phyloP scores from a whole-genome alignment of 140 eudicot species.

The Oenanthe javanica region DNA sequence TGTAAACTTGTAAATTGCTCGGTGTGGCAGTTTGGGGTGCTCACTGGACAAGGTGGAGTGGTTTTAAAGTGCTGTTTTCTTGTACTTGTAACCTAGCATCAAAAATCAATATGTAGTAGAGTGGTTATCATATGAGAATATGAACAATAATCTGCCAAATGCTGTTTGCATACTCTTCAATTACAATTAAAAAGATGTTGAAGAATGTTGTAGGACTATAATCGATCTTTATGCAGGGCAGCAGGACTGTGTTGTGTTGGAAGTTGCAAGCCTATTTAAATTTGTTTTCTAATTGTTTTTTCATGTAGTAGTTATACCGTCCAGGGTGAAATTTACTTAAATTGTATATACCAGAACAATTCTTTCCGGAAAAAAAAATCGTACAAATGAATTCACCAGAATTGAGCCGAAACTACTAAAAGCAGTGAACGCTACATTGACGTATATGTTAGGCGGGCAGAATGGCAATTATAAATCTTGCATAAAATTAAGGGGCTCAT shows the following conservation, averaged over 20 bases:
- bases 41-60: conserved; percentile 1
- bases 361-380: too few species aligned
- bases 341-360: too few species aligned
- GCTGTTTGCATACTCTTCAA: not conserved
- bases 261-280: not conserved
- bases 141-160: not conserved
- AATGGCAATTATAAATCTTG: too few species aligned
- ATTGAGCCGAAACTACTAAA: too few species aligned
- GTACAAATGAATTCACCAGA: too few species aligned
- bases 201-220: not conserved
- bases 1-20: conserved; percentile 12
- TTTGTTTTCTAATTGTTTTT: not conserved
- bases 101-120: conserved; percentile 1
- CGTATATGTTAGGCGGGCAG: too few species aligned
- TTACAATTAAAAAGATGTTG: not conserved
- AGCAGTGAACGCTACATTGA: too few species aligned
- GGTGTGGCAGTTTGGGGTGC: not conserved
- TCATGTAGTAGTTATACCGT: not conserved
- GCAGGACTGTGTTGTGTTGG: too few species aligned
- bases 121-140: not conserved
- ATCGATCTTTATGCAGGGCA: not conserved
- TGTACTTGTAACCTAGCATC: not conserved
- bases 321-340: too few species aligned
- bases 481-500: too few species aligned
- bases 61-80: not conserved